A percentile compares a stretch with the other conserved stretches of the same genome.
These are phyloP conservation scores for Filobasidium uniguttulatum DNA, from an alignment of 1,284 basidiomycete genomes.

Conservation along the genomic window DNA sequence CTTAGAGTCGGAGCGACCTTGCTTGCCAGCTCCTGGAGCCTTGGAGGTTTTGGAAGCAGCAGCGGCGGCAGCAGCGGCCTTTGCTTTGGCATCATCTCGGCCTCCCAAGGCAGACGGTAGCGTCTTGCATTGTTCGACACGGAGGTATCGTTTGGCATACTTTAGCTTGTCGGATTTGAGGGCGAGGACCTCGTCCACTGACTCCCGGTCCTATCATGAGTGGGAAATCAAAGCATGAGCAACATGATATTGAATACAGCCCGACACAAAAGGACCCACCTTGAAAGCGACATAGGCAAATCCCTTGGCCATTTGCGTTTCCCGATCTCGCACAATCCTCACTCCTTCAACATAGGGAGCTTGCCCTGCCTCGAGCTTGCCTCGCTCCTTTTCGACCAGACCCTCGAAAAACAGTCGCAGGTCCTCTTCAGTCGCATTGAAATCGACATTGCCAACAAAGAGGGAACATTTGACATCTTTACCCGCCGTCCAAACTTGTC, in stretches of 20 bases:
- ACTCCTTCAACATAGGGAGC: constrained; percentile 65
- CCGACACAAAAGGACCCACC: constrained; percentile 43
- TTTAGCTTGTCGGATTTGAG: constrained; percentile 60
- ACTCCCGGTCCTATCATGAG: constrained; percentile 56
- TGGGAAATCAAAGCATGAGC: neutral
- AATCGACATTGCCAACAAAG: constrained; percentile 89
- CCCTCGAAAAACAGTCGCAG: constrained; percentile 75
- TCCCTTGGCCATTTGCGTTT: constrained; percentile 93
- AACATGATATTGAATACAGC: constrained; percentile 5
- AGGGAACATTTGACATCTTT: constrained; percentile 65
- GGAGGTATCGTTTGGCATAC: constrained; percentile 75
- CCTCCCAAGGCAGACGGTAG: constrained; percentile 24
- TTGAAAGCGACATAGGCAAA: constrained; percentile 86
- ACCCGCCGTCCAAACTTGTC: constrained; percentile 29
- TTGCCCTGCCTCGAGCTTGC: constrained; percentile 27
- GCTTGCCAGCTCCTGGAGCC: neutral
- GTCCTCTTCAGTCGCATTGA: constrained; percentile 81
- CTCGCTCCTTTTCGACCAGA: constrained; percentile 59
- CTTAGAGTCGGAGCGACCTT: neutral
- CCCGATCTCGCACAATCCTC: constrained; percentile 75
- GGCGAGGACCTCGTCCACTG: constrained; percentile 75
- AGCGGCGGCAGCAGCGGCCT: constrained; percentile 17
- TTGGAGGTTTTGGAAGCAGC: constrained; percentile 10
- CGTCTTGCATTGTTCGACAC: constrained; percentile 70
- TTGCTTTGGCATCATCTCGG: constrained; percentile 6